Evolutionary conservation across 2,329 filamentous ascomycete genomes (phyloP).

Genomic region (Raffaelea ambrosiae): DNA sequence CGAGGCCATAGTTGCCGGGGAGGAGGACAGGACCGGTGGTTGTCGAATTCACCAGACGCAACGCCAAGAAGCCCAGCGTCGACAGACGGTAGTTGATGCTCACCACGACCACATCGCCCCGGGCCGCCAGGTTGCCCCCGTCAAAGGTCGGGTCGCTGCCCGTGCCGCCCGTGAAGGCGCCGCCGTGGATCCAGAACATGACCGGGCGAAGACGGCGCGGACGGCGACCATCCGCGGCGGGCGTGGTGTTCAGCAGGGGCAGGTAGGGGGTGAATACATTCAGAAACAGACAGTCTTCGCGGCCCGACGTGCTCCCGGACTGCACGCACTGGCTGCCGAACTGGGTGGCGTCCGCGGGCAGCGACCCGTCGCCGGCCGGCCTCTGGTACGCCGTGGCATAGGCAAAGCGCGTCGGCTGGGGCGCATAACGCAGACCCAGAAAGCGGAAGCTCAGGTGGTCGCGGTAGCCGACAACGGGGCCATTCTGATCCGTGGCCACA

Average conservation of each 20-base stretch:
- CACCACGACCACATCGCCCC: constrained; percentile 52
- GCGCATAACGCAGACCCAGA: constrained; percentile 37
- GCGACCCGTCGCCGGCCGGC: background rate
- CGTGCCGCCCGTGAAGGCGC: constrained; percentile 44
- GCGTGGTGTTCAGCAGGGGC: constrained; percentile 12
- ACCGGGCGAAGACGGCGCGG: constrained; percentile 24
- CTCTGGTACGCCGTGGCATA: constrained; percentile 29
- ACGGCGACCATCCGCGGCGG: constrained; percentile 6
- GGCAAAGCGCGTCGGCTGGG: constrained; percentile 33
- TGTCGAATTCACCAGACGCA: constrained; percentile 18
- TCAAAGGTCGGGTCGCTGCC: constrained; percentile 32
- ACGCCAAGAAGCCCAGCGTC: constrained; percentile 49
- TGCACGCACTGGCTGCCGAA: constrained; percentile 32
- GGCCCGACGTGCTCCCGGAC: constrained; percentile 19
- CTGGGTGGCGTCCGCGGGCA: constrained; percentile 22
- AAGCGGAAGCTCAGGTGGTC: constrained; percentile 42
- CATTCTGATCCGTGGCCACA: constrained; percentile 10
- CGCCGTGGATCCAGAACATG: constrained; percentile 36
- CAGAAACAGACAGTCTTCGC: constrained; percentile 38
- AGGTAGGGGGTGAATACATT: constrained; percentile 36
- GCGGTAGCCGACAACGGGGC: constrained; percentile 28
- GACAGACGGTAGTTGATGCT: constrained; percentile 51
- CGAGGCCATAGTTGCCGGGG: constrained; percentile 40
- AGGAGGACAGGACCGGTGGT: constrained; percentile 25
- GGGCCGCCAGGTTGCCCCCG: constrained; percentile 46